A percentile compares a stretch with the other conserved stretches of the same genome.
These are phyloP conservation scores for Wickerhamiella infanticola DNA, from an alignment of 1,139 yeast species.

Conservation along the genomic window DNA sequence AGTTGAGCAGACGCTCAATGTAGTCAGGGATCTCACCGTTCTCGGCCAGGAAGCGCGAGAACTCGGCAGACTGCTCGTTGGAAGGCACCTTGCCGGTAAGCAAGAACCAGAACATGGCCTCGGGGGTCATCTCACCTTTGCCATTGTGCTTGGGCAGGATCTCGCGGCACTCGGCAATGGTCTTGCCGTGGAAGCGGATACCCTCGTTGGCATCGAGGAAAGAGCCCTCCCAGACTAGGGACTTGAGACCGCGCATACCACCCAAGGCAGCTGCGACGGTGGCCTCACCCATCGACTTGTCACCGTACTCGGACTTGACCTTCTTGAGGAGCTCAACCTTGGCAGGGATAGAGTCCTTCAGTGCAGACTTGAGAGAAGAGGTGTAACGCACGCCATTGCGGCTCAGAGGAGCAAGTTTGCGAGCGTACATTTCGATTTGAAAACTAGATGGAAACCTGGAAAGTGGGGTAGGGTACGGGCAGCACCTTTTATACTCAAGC, in stretches of 20 bases:
- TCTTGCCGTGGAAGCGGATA: conserved; percentile 94
- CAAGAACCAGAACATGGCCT: conserved; percentile 83
- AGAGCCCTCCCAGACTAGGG: conserved; percentile 54
- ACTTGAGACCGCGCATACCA: conserved; percentile 41
- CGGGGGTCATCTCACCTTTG: conserved; percentile 52
- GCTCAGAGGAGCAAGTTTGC: neutral
- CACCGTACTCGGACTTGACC: conserved; percentile 75
- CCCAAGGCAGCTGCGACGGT: conserved; percentile 83
- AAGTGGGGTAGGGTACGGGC: neutral
- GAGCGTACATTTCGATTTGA: neutral
- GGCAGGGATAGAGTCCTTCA: conserved; percentile 81
- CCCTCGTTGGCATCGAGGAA: conserved; percentile 97
- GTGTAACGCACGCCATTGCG: conserved; percentile 14
- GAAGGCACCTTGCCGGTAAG: conserved; percentile 85
- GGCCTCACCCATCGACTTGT: conserved; percentile 82
- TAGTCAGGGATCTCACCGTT: conserved; percentile 73
- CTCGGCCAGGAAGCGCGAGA: conserved; percentile 72
- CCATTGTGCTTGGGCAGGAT: conserved; percentile 31
- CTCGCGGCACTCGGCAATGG: conserved; percentile 60
- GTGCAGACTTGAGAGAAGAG: conserved; percentile 57
- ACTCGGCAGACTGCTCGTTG: conserved; percentile 53
- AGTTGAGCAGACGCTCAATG: conserved; percentile 67
- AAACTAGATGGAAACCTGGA: neutral
- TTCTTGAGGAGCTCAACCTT: conserved; percentile 81
- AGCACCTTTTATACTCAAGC: too few relatives aligned